Conservation (phyloP, 768 basidiomycete species). For the Trametes elegans region DNA sequence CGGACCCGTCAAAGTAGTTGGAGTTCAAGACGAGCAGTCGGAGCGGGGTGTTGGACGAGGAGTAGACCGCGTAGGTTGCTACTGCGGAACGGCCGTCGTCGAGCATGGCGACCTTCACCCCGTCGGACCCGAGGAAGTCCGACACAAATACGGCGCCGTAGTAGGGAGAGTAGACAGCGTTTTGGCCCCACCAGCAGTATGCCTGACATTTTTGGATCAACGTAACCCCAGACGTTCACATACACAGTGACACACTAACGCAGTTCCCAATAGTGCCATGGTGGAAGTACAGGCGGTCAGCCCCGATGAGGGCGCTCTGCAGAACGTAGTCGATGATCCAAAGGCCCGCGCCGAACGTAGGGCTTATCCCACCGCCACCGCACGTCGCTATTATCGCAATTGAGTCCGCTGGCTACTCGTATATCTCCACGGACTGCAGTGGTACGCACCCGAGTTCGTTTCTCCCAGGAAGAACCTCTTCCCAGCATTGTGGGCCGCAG, state of each 20-base stretch:
- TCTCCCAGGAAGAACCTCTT: conserved; percentile 39
- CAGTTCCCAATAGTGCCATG: conserved; percentile 42
- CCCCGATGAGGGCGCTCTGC: conserved; percentile 36
- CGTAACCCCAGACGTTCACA: neutral
- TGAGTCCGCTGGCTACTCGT: neutral
- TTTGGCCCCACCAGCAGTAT: conserved; percentile 41
- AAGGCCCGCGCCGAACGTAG: conserved; percentile 39
- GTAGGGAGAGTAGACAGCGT: conserved; percentile 35
- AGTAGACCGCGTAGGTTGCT: conserved; percentile 34
- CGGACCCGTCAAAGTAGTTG: conserved; percentile 34
- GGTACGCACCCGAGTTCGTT: conserved; percentile 37
- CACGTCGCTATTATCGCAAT: conserved; percentile 32
- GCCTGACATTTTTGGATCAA: conserved; percentile 29
- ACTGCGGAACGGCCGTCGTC: conserved; percentile 33
- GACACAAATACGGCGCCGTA: conserved; percentile 40
- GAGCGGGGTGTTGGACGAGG: conserved; percentile 23
- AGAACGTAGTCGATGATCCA: conserved; percentile 43
- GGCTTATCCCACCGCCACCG: conserved; percentile 41
- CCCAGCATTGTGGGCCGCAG: conserved; percentile 31
- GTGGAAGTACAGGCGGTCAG: conserved; percentile 39
- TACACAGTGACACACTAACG: conserved; percentile 21
- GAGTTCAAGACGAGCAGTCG: conserved; percentile 38
- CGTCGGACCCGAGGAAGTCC: conserved; percentile 36
- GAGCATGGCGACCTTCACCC: conserved; percentile 33
- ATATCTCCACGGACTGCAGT: no score